Evolutionary conservation across 768 basidiomycete species (phyloP).

Genomic region (Termitomyces sp.): DNA sequence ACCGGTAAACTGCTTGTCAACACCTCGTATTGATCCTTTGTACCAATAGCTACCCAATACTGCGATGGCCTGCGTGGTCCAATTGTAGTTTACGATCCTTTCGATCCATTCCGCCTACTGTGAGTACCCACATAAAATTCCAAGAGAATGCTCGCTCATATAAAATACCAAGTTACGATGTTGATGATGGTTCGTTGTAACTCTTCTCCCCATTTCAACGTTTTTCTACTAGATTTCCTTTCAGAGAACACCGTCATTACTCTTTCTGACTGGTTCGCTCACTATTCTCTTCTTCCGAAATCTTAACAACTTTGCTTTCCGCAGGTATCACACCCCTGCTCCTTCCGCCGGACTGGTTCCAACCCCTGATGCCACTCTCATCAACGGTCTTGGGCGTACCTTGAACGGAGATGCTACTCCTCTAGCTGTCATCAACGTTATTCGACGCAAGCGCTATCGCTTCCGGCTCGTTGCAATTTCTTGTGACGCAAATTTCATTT

Average conservation of each 20-base stretch:
- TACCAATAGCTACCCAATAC: conserved; percentile 1
- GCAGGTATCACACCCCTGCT: neutral
- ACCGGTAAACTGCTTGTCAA: no score
- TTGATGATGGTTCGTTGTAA: neutral
- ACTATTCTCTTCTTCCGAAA: neutral
- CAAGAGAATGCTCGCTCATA: neutral
- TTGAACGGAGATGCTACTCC: conserved; percentile 13
- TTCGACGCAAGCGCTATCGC: conserved; percentile 30
- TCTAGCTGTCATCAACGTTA: conserved; percentile 33
- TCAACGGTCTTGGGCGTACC: conserved; percentile 3
- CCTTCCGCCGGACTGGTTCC: neutral
- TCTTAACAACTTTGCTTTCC: neutral
- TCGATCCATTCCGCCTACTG: neutral
- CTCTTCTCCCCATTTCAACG: neutral
- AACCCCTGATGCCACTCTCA: neutral
- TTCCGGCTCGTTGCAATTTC: conserved; percentile 30
- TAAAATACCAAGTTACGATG: neutral
- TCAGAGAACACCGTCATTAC: conserved; percentile 1
- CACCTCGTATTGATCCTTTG: neutral
- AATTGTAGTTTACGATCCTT: conserved; percentile 5
- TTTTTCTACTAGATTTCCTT: neutral
- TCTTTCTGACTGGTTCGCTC: neutral
- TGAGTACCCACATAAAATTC: neutral
- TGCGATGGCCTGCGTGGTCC: conserved; percentile 7
- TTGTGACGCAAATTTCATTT: conserved; percentile 33